Percentiles rank a stretch among this genome's conserved stretches.
Conservation (phyloP, 2,329 filamentous ascomycete species). For the Monilinia polystroma region DNA sequence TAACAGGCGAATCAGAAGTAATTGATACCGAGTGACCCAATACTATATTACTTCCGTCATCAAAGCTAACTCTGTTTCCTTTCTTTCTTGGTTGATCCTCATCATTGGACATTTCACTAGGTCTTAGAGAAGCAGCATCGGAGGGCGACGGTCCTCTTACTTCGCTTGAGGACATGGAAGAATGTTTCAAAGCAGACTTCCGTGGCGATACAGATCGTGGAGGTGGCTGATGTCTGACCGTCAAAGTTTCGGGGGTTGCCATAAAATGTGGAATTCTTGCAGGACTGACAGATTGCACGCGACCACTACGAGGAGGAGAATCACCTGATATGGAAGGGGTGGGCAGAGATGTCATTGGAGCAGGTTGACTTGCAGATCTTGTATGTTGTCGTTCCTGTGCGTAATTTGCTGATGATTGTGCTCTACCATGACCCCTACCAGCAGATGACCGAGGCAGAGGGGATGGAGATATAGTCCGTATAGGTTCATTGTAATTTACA, state of each 20-base stretch:
- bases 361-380: constrained; percentile 29
- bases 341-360: constrained; percentile 24
- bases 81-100: constrained; percentile 54
- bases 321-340: constrained; percentile 26
- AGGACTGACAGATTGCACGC: constrained; percentile 55
- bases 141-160: constrained; percentile 53
- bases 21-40: constrained; percentile 49
- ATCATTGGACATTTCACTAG: constrained; percentile 47
- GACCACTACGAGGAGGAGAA: constrained; percentile 34
- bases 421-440: constrained; percentile 33
- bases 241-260: constrained; percentile 52
- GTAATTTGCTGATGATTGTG: constrained; percentile 30
- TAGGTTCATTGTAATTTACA: constrained; percentile 20
- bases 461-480: constrained; percentile 34
- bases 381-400: constrained; percentile 30
- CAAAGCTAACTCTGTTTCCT: constrained; percentile 74
- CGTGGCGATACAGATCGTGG: constrained; percentile 70
- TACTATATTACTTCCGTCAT: constrained; percentile 56
- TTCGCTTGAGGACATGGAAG: constrained; percentile 46
- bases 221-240: constrained; percentile 66
- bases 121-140: constrained; percentile 29
- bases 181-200: constrained; percentile 73
- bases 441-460: constrained; percentile 32
- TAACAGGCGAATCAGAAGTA: constrained; percentile 44
- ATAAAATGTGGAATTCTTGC: constrained; percentile 67